Percentiles rank a stretch among this genome's conserved stretches.
These are phyloP conservation scores for Leccinum subgranulosum DNA, from an alignment of 768 basidiomycete species.

Conservation along the genomic window DNA sequence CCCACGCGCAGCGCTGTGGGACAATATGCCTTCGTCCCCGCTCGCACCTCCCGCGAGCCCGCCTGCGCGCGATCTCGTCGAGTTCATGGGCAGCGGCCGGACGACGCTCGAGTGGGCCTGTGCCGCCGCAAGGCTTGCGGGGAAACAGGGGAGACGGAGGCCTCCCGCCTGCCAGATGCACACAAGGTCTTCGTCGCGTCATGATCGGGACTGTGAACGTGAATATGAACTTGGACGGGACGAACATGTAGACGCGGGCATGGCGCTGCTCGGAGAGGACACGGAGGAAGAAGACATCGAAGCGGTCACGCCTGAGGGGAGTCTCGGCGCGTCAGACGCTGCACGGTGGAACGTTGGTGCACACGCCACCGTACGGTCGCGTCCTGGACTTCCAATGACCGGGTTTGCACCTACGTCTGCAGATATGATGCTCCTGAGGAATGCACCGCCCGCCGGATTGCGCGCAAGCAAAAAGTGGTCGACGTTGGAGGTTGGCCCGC, in stretches of 20 bases:
- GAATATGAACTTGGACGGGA: background rate
- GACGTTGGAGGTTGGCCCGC: background rate
- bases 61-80: slow-evolving; percentile 29
- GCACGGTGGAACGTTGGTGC: slow-evolving; percentile 32
- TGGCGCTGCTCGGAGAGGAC: slow-evolving; percentile 33
- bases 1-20: slow-evolving; percentile 28
- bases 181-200: slow-evolving; percentile 1
- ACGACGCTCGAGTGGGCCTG: slow-evolving; percentile 32
- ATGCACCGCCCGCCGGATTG: background rate
- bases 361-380: background rate
- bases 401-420: background rate
- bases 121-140: slow-evolving; percentile 46
- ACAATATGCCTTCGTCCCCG: slow-evolving; percentile 42
- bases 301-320: slow-evolving; percentile 61
- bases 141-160: slow-evolving; percentile 36
- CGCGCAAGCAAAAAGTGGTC: slow-evolving; percentile 1
- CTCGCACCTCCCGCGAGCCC: slow-evolving; percentile 37
- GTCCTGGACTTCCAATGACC: background rate
- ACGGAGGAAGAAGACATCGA: slow-evolving; percentile 68
- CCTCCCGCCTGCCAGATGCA: background rate
- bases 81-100: slow-evolving; percentile 23
- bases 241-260: background rate
- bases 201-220: slow-evolving; percentile 14
- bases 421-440: background rate
- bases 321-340: slow-evolving; percentile 41